phyloP scores from a whole-genome alignment of 202 grass and related monocot species.

The Eragrostis tef region DNA sequence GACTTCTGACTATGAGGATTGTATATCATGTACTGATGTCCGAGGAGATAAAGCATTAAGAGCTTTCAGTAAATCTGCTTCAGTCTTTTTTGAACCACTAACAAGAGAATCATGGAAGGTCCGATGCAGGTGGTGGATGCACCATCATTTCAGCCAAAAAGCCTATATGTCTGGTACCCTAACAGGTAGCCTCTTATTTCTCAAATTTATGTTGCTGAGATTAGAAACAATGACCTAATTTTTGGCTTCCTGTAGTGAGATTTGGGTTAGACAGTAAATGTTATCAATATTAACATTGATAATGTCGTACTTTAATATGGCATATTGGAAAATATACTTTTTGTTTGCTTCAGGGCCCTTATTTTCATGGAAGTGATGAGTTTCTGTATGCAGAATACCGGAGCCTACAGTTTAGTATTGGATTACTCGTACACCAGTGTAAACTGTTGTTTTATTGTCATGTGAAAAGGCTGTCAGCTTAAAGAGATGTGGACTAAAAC shows the following conservation, averaged over 20 bases:
- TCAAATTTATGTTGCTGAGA: slow-evolving; percentile 3
- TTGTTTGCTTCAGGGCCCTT: background rate
- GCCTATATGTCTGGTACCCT: slow-evolving; percentile 38
- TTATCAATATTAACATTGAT: background rate
- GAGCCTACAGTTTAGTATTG: background rate
- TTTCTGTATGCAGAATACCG: background rate
- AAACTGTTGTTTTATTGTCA: background rate
- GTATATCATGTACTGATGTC: slow-evolving; percentile 56
- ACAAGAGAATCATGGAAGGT: slow-evolving; percentile 61
- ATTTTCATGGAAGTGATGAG: background rate
- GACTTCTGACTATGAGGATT: slow-evolving; percentile 52
- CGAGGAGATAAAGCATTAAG: slow-evolving; percentile 28
- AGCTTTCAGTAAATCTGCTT: slow-evolving; percentile 51
- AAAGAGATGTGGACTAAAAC: background rate
- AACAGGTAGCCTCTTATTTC: slow-evolving; percentile 47
- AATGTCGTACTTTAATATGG: background rate
- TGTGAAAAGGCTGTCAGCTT: background rate
- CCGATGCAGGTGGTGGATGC: slow-evolving; percentile 74
- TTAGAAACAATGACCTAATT: background rate
- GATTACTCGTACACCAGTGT: background rate
- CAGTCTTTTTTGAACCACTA: slow-evolving; percentile 49
- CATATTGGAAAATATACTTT: slow-evolving; percentile 7
- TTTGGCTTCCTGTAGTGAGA: background rate
- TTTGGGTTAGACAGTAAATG: slow-evolving; percentile 9
- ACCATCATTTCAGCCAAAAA: slow-evolving; percentile 62